Percentiles rank a stretch among this genome's conserved stretches.
Evolutionary conservation across 2,329 filamentous ascomycete genomes (phyloP).

Genomic region (Xylaria sp.): DNA sequence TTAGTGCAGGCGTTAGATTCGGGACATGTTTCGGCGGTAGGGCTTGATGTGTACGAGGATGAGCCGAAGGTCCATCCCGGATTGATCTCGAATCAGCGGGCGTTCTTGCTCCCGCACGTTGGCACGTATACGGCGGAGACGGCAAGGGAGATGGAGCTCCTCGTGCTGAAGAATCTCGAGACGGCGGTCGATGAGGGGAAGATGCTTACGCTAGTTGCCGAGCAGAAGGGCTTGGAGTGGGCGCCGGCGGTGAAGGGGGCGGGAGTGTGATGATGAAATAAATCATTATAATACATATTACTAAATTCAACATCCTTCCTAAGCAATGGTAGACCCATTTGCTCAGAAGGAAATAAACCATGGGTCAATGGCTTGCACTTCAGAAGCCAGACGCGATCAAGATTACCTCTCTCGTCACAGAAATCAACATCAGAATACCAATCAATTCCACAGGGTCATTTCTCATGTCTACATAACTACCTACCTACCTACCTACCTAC

Average conservation of each 20-base stretch:
- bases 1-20: constrained; percentile 64
- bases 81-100: constrained; percentile 67
- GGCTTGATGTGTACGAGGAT: constrained; percentile 67
- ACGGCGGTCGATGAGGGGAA: constrained; percentile 66
- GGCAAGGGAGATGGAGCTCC: constrained; percentile 55
- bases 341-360: background rate
- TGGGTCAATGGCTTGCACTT: background rate
- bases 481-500: background rate
- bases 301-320: background rate
- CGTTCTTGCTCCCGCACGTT: constrained; percentile 74
- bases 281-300: background rate
- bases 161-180: constrained; percentile 62
- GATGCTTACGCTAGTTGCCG: constrained; percentile 69
- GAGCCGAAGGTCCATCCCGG: constrained; percentile 71
- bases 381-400: background rate
- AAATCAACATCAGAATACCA: background rate
- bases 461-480: no score
- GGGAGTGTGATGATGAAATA: background rate
- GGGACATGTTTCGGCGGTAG: constrained; percentile 64
- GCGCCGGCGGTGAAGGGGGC: constrained; percentile 33
- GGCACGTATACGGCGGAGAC: constrained; percentile 73
- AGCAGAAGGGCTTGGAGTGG: constrained; percentile 62
- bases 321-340: background rate
- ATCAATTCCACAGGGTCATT: background rate
- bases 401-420: background rate